Base-by-base conservation (phyloP, 2,329 filamentous ascomycete species). In the Ceratocystis papillata region DNA sequence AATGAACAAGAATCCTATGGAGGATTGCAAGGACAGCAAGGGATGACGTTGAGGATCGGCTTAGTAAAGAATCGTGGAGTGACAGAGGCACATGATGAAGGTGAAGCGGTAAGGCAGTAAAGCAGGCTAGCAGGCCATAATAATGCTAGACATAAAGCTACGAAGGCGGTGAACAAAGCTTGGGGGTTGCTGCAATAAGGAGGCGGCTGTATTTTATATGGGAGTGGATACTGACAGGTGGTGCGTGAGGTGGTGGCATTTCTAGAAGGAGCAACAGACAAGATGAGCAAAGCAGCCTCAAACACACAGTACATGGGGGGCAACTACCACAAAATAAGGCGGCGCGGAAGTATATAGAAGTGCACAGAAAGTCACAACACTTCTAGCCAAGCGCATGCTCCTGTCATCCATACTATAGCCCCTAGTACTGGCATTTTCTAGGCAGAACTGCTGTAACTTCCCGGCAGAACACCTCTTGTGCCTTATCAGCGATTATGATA, bases 201-300 rank as follows among this genome's bases (percentile, higher is more conserved):
- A 57, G 53, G 53, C 15, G 28, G 55, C 28, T 33, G 55, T n/a
- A 59, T 59, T 59, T 59, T n/a, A n/a, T n/a, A 8, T n/a, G 28
- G 5, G 3, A 30, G 55, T 59, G 55, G 28, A 37, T 37, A 59
- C 17, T 37, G 55, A 37, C 30, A 30, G 55, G 33, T 59, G 25
- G 25, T 59, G 25, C 12, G 33, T 59, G n/a, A 50, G n/a, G 22
- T 41, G 48, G 48, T 53, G 7, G 7, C 48, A 53, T 28, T 53
- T 53, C 33, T 20, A n/a, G 55, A 37, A 30, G 55, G 28, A 59
- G 55, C 55, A 59, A 59, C 55, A 33, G 28, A n/a, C 48, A n/a
- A 25, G 48, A 53, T 53, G 48, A 53, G 48, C 48, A 53, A 53
- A 25, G 48, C 22, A 53, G 48, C 17, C n/a, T 53, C 22, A 8